Evolutionary conservation across 2,329 filamentous ascomycete species (phyloP).

Genomic region (Phaeosphaeria sp.): DNA sequence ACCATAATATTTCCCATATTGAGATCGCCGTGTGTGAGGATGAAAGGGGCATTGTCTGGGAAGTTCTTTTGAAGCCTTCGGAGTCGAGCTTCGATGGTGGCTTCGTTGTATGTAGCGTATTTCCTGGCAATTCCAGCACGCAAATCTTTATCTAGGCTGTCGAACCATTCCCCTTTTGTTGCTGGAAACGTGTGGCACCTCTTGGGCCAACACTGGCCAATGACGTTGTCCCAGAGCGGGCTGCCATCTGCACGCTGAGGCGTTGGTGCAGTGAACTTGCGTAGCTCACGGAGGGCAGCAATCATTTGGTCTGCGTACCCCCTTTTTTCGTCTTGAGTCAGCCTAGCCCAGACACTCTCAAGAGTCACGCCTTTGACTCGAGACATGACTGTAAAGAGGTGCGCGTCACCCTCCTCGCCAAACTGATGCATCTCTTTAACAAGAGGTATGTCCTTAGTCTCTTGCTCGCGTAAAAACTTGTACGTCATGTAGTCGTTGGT

Average conservation of each 20-base stretch:
- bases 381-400: slow-evolving; percentile 13
- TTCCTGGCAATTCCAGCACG: slow-evolving; percentile 1
- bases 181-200: slow-evolving; percentile 10
- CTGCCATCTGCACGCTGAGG: slow-evolving; percentile 12
- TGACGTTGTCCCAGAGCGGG: slow-evolving; percentile 10
- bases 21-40: slow-evolving; percentile 19
- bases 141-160: slow-evolving; percentile 10
- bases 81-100: slow-evolving; percentile 5
- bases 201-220: slow-evolving; percentile 6
- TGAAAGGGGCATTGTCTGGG: slow-evolving; percentile 6
- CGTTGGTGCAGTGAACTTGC: slow-evolving; percentile 10
- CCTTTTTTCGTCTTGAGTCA: slow-evolving; percentile 4
- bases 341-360: slow-evolving; percentile 7
- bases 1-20: slow-evolving; percentile 19
- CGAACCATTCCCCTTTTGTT: slow-evolving; percentile 15
- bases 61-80: slow-evolving; percentile 7
- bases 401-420: background rate
- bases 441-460: slow-evolving; percentile 7
- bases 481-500: slow-evolving; percentile 10
- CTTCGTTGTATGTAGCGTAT: too few relatives aligned
- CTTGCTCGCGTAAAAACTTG: slow-evolving; percentile 4
- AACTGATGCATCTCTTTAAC: slow-evolving; percentile 10
- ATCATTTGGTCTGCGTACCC: slow-evolving; percentile 11
- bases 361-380: slow-evolving; percentile 6
- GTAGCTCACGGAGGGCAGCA: slow-evolving; percentile 11